These are phyloP conservation scores for Endogone sp. DNA, from an alignment of 192 early-diverging fungal species.

Conservation along the genomic window DNA sequence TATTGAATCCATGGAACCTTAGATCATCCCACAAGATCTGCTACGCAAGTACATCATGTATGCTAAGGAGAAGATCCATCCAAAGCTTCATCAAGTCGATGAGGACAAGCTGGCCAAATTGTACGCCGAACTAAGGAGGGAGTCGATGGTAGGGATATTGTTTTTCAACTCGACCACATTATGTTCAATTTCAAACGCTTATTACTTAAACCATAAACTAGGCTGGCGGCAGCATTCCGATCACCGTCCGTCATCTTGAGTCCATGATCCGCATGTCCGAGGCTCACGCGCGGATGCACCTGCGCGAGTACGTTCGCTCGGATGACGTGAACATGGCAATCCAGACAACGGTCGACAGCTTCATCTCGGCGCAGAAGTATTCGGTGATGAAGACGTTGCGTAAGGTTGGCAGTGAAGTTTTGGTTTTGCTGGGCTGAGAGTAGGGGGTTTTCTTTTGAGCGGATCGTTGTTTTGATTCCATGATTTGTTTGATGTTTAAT, in stretches of 20 bases:
- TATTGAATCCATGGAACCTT: constrained; percentile 2
- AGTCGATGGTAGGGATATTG: constrained; percentile 55
- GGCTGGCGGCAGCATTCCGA: constrained; percentile 67
- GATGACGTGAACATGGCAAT: constrained; percentile 95
- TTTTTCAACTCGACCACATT: constrained; percentile 2
- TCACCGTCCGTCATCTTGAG: constrained; percentile 86
- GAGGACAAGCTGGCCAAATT: constrained; percentile 85
- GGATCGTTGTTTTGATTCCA: too few species aligned
- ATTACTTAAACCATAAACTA: constrained; percentile 35
- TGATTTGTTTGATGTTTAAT: too few species aligned
- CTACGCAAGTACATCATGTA: constrained; percentile 89
- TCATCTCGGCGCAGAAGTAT: constrained; percentile 92
- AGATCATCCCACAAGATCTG: constrained; percentile 80
- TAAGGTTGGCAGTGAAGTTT: constrained; percentile 38
- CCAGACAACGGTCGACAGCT: constrained; percentile 80
- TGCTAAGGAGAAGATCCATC: constrained; percentile 69
- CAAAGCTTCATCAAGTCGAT: constrained; percentile 82
- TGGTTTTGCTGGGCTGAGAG: too few species aligned
- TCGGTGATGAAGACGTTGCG: constrained; percentile 82
- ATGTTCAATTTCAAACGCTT: background rate
- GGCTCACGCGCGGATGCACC: constrained; percentile 93
- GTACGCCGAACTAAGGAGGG: constrained; percentile 88
- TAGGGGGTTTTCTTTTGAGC: too few species aligned
- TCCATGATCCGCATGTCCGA: constrained; percentile 84
- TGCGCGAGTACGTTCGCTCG: constrained; percentile 84